Evolutionary conservation across 768 basidiomycete species (phyloP).

Genomic region (Auriscalpium vulgare): DNA sequence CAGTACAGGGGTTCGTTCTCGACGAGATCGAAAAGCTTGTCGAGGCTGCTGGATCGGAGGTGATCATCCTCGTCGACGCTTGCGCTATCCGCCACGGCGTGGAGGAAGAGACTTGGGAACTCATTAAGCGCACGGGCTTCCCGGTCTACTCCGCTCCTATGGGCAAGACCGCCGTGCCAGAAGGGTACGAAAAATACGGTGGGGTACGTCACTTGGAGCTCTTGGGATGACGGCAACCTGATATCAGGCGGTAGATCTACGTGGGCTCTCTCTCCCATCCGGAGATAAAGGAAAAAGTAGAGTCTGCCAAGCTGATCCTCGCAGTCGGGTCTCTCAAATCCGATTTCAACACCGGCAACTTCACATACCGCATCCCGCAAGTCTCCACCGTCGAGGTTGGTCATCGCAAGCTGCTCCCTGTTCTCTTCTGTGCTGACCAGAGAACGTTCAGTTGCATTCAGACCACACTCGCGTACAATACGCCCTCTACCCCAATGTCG

Average conservation of each 20-base stretch:
- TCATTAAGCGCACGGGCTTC: conserved; percentile 57
- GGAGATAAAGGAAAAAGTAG: conserved; percentile 61
- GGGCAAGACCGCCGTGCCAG: conserved; percentile 75
- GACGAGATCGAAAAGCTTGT: conserved; percentile 63
- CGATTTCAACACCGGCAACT: conserved; percentile 88
- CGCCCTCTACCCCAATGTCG: conserved; percentile 54
- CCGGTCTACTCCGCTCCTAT: conserved; percentile 72
- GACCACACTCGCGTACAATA: conserved; percentile 59
- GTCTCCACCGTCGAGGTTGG: conserved; percentile 55
- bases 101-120: conserved; percentile 50
- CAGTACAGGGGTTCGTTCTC: conserved; percentile 61
- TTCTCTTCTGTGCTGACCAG: not conserved
- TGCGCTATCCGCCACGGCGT: conserved; percentile 71
- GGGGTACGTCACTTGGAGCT: conserved; percentile 45
- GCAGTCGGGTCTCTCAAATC: conserved; percentile 63
- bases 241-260: conserved; percentile 45
- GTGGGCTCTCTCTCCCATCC: conserved; percentile 65
- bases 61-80: conserved; percentile 74
- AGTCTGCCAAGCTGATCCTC: conserved; percentile 66
- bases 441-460: conserved; percentile 56
- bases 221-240: not conserved
- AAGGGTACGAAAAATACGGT: conserved; percentile 65
- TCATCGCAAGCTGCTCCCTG: not conserved
- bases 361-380: conserved; percentile 64
- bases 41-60: conserved; percentile 51